These are phyloP conservation scores for Sisymbrium irio DNA, from an alignment of 345 rosid genomes.

Conservation along the genomic window DNA sequence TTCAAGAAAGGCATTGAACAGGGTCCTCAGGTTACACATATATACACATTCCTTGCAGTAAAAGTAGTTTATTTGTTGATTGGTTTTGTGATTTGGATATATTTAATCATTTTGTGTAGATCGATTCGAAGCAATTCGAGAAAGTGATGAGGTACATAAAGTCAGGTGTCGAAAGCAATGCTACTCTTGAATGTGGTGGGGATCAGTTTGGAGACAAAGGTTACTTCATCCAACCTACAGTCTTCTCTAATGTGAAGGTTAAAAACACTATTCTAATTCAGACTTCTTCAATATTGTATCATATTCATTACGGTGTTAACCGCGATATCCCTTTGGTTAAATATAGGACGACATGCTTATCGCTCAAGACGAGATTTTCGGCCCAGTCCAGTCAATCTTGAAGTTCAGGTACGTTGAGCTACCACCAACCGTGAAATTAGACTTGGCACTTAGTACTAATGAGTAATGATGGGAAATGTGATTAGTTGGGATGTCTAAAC, in stretches of 20 bases:
- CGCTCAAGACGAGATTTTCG: constrained; percentile 92
- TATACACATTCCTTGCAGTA: not conserved
- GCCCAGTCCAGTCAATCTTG: constrained; percentile 94
- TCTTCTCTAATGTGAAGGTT: constrained; percentile 89
- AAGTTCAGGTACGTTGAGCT: constrained; percentile 62
- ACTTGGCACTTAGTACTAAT: not conserved
- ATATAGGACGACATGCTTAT: constrained; percentile 86
- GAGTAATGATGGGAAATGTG: not conserved
- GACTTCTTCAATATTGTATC: not conserved
- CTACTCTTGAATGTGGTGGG: constrained; percentile 93
- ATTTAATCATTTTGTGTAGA: constrained; percentile 34
- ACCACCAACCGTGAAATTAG: not conserved
- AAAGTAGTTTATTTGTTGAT: not conserved
- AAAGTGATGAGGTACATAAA: constrained; percentile 76
- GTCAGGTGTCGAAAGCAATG: constrained; percentile 71
- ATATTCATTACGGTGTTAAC: not conserved
- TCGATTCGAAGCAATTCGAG: constrained; percentile 71
- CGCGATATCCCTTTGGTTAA: not conserved
- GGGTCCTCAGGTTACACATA: constrained; percentile 77
- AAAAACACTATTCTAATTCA: not conserved
- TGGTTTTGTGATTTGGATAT: not conserved
- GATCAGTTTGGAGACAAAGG: constrained; percentile 73
- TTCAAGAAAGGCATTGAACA: constrained; percentile 82
- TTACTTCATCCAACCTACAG: constrained; percentile 91
- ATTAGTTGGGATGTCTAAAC: not conserved